Evolutionary conservation across 2,329 filamentous ascomycete species (phyloP), one percentile per base, ranked within the genome.

Genomic region (Cryoendolithus antarcticus): DNA sequence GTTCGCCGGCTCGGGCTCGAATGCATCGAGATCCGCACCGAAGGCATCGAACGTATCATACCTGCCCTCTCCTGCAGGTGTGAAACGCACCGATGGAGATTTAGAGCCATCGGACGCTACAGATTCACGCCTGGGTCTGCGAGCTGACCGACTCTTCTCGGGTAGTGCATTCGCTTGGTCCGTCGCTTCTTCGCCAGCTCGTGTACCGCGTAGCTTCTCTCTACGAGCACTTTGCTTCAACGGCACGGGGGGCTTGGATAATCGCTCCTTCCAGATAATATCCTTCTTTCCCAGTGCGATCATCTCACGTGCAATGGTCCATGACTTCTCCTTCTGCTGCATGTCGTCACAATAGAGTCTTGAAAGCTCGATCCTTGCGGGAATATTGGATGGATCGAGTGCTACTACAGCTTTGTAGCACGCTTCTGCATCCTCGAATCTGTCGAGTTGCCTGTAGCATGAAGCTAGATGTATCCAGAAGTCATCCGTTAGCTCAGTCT

Each of bases 311-410:
- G 84, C 76, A 37, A 86, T 74, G 43, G 82, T 77, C 42, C 86
- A 74, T 1, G 86, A 86, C 52, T 85, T 77, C 51, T 86, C 81
- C 13, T 74, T 77, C 62, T 80, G 75, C 45, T 78, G 78, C 33
- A 73, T 72, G 46, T 72, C 76, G 46, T 44, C 56, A 56, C 93
- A 85, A 53, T 93, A 94, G 59, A 95, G 75, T 51, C 82, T 86
- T 9, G 85, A 85, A 7, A 95, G 68, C 50, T 85, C 76, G 24
- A 83, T 76, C 30, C 85, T 79, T 30, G 85, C 83, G 45, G 86
- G 80, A 35, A 89, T 77, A 42, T 81, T 78, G 31, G 75, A 68
- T 33, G 77, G 66, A 45, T 93, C 82, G 43, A 77, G 71, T 37
- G 85, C 75, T 30, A 86, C 76, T 8, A 88, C 76, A 2, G 75